Evolutionary conservation across 345 rosid genomes (phyloP), one percentile per base, ranked within the genome.

Genomic region (Cardamine resedifolia): DNA sequence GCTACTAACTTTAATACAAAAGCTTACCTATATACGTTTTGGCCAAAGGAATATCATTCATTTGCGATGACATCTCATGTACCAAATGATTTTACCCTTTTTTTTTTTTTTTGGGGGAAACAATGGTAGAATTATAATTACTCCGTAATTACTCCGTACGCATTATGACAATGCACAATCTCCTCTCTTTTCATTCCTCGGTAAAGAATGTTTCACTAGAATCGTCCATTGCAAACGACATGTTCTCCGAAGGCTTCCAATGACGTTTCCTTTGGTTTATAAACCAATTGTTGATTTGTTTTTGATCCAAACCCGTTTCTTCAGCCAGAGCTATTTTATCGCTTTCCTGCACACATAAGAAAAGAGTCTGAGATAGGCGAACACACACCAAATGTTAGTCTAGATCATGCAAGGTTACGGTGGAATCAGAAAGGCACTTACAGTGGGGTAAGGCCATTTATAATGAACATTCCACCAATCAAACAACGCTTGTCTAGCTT

Each of bases 401-500:
- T 51, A 26, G 5, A 31, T n/a, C n/a, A 27, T 61, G 28, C 5
- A 27, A 44, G 15, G 16, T 24, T 18, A 71, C 5, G 24, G 30
- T 71, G 16, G 7, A 36, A 49, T 50, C 20, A 52, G 14, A 56
- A 11, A 19, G 45, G n/a, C 4, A 36, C 67, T 74, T 80, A 88
- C 96, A 69, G 96, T 86, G 7, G 96, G 96, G 68, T 90, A 90
- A 20, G 96, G 96, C 96, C 96, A 90, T 71, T 83, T 86, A 76
- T 86, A 81, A 75, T 90, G 96, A 41, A 81, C 57, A 70, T 80
- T 80, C 96, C 96, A 90, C 96, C 96, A 90, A 16, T 82, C 83
- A 1, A 88, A 87, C 36, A 90, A 78, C 0, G 83, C 80, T 79
- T 88, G 91, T 74, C 94, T 79, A 21, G 96, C 93, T 78, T 86